These are phyloP conservation scores for sorghum (Sorghum bicolor) DNA, from an alignment of 176 grass and related monocot species.

Conservation along the genomic window Sorghum_bicolor_NCBIv3 NC_012870.2:58492001-58492500, in stretches of 20 bases:
- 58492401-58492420: not conserved
- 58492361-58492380: not conserved
- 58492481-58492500: not conserved
- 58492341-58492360: not conserved
- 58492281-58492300: too few species aligned
- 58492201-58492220: not conserved
- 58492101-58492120: constrained; percentile 11
- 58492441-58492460: not conserved
- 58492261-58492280: constrained; percentile 3
- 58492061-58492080: not conserved
- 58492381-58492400: not conserved
- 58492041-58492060: not conserved
- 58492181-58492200: not conserved
- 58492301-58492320: not conserved
- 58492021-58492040: not conserved
- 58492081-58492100: not conserved
- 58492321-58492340: not conserved
- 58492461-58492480: not conserved
- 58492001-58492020: constrained; percentile 8
- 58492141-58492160: too few species aligned
- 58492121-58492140: not conserved
- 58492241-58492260: not conserved
- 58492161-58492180: not conserved
- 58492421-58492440: not conserved
- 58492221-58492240: not conserved